phyloP scores from a whole-genome alignment of 164 flowering plant species.

The Echeveria elegans region DNA sequence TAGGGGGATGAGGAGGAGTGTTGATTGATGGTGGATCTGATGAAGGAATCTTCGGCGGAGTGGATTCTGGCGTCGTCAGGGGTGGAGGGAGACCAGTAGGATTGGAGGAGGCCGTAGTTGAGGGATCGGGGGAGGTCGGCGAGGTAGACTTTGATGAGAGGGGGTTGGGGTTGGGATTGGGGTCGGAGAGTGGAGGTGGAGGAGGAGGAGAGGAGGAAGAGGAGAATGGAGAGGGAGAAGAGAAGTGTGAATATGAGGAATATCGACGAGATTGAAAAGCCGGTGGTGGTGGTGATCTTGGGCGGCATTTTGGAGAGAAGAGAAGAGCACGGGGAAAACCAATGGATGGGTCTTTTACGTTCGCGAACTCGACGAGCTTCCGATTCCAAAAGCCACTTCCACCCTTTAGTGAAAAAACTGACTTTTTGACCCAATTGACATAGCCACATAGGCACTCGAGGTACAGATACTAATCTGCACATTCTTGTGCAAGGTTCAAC shows the following conservation, averaged over 20 bases:
- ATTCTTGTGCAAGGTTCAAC: too few species aligned
- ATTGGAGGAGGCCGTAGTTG: constrained; percentile 66
- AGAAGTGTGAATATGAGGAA: constrained; percentile 23
- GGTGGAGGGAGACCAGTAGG: constrained; percentile 52
- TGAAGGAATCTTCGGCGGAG: constrained; percentile 39
- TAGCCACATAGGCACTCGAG: too few species aligned
- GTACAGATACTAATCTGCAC: too few species aligned
- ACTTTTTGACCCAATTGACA: too few species aligned
- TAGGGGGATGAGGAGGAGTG: constrained; percentile 7
- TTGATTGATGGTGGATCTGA: constrained; percentile 21
- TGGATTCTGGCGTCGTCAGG: constrained; percentile 48
- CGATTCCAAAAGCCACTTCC: too few species aligned
- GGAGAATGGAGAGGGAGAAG: constrained; percentile 24
- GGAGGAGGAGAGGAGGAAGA: constrained; percentile 20
- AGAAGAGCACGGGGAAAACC: too few species aligned
- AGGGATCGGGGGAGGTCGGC: constrained; percentile 75
- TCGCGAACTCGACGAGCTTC: too few species aligned
- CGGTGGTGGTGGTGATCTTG: background rate
- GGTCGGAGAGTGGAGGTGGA: constrained; percentile 4
- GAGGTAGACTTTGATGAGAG: constrained; percentile 47
- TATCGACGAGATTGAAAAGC: constrained; percentile 17
- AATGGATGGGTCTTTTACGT: too few species aligned
- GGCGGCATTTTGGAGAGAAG: too few species aligned
- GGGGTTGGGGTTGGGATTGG: constrained; percentile 10
- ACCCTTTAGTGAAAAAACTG: too few species aligned